Evolutionary conservation across 1,284 basidiomycete species (phyloP), one percentile per base, ranked within the genome.

Genomic region (Tilletia caries): DNA sequence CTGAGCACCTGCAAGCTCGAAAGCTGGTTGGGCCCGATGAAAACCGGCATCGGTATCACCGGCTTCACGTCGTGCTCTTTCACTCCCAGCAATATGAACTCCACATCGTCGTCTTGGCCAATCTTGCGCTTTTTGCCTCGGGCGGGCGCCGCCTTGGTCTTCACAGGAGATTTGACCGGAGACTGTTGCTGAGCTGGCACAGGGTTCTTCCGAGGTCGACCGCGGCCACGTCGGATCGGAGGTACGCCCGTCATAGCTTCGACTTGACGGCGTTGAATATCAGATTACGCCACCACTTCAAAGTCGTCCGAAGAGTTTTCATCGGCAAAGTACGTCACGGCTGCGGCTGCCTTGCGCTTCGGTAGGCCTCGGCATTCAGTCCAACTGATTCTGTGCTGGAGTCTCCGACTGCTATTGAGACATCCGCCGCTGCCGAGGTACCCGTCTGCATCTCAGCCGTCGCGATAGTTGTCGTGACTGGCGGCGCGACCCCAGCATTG

Each of bases 301-400:
- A 50, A 8, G 8, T 50, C 48, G 20, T 50, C 48, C 23, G 37
- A 41, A 41, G 15, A 15, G 2, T 50, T 18, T 25, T 50, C 48
- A 8, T 50, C 48, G 20, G 8, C 48, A 25, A 50, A n/a, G 23
- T 50, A 50, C 20, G 20, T 50, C 8, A 50, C 48, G 20, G 18
- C 48, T 25, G 6, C 48, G 48, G 48, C 48, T n/a, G 48, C 48
- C 48, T 50, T 50, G 48, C 48, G 48, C 48, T 50, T 50, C 20
- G 48, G 48, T n/a, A 8, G 48, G 18, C 48, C 48, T 50, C 48
- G 20, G 48, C 48, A 50, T 13, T 50, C 48, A 25, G 18, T 25
- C 12, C 20, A 50, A 25, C 23, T 6, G 48, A n/a, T 50, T 8
- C 10, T 18, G 48, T 8, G 20, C 23, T 50, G 12, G 18, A 8